Percentiles rank a stretch among this genome's conserved stretches.
phyloP scores from a whole-genome alignment of 2,329 filamentous ascomycete genomes.

The Ascomycota sp. region DNA sequence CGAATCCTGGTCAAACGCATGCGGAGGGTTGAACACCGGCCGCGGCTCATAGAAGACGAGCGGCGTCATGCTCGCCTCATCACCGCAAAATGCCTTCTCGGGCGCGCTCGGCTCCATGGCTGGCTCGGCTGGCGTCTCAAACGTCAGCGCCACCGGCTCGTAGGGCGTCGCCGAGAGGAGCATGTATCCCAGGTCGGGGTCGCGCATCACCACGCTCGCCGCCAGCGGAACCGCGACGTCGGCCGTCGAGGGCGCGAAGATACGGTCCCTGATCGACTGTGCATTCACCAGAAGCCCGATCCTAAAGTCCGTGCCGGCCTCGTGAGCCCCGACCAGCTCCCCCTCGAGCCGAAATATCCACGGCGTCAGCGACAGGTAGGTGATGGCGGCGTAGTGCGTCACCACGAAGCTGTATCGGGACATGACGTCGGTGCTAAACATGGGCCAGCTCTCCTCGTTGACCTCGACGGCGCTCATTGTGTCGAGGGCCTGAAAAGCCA shows the following conservation, averaged over 20 bases:
- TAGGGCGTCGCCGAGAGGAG: constrained; percentile 37
- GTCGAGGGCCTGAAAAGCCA: constrained; percentile 43
- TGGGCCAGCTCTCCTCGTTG: constrained; percentile 36
- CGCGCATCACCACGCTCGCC: constrained; percentile 30
- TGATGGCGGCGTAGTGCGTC: constrained; percentile 39
- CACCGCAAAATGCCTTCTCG: constrained; percentile 21
- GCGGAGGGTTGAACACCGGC: constrained; percentile 42
- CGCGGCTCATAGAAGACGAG: constrained; percentile 40
- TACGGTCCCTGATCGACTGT: constrained; percentile 34
- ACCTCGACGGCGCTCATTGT: constrained; percentile 34
- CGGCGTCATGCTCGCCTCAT: constrained; percentile 21
- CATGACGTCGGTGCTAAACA: constrained; percentile 38
- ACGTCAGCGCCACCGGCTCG: constrained; percentile 36
- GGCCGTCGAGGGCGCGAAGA: constrained; percentile 31
- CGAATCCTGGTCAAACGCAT: constrained; percentile 36
- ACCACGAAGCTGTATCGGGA: constrained; percentile 44
- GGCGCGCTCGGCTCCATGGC: constrained; percentile 22
- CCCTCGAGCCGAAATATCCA: constrained; percentile 45
- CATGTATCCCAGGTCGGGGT: constrained; percentile 44
- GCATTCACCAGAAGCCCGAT: constrained; percentile 38
- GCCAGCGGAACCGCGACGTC: constrained; percentile 28
- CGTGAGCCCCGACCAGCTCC: constrained; percentile 34
- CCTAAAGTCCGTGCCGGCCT: constrained; percentile 39
- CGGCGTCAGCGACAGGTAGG: constrained; percentile 35
- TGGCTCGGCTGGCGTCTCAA: constrained; percentile 36